Percentiles rank a stretch among this genome's conserved stretches.
These are phyloP conservation scores for Wallacemonas sp. DNA, from an alignment of 208 protist genomes.

Conservation along the genomic window DNA sequence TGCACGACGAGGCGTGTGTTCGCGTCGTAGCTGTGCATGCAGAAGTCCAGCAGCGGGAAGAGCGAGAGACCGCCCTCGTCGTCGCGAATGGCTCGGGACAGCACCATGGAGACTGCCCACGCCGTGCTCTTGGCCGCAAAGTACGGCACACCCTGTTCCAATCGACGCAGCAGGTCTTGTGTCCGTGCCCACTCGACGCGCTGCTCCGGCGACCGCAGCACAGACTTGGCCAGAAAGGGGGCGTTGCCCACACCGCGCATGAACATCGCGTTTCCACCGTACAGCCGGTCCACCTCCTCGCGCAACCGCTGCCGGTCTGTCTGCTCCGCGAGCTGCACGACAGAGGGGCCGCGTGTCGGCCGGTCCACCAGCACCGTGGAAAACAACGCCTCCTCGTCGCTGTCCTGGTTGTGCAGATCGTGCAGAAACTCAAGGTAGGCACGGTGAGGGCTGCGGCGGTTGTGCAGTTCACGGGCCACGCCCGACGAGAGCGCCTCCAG, in stretches of 20 bases:
- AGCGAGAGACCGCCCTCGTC: constrained; percentile 57
- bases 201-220: constrained; percentile 38
- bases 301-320: constrained; percentile 20
- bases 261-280: constrained; percentile 75
- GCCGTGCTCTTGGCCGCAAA: constrained; percentile 74
- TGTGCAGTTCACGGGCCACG: constrained; percentile 78
- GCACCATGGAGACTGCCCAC: constrained; percentile 84
- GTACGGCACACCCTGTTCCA: constrained; percentile 82
- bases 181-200: constrained; percentile 71
- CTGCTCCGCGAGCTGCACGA: neutral
- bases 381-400: constrained; percentile 31
- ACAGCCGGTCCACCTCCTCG: constrained; percentile 61
- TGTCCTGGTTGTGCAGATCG: constrained; percentile 77
- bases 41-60: constrained; percentile 86
- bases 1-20: constrained; percentile 34
- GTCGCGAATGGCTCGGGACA: constrained; percentile 57
- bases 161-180: constrained; percentile 47
- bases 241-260: constrained; percentile 66
- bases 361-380: too few relatives aligned
- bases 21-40: constrained; percentile 62
- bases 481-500: constrained; percentile 48
- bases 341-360: neutral
- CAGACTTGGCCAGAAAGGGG: constrained; percentile 65
- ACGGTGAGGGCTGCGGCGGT: constrained; percentile 51
- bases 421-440: constrained; percentile 85